These are phyloP conservation scores for Selaginella moellendorffii DNA, from an alignment of 75 land plant species.

Conservation along the genomic window DNA sequence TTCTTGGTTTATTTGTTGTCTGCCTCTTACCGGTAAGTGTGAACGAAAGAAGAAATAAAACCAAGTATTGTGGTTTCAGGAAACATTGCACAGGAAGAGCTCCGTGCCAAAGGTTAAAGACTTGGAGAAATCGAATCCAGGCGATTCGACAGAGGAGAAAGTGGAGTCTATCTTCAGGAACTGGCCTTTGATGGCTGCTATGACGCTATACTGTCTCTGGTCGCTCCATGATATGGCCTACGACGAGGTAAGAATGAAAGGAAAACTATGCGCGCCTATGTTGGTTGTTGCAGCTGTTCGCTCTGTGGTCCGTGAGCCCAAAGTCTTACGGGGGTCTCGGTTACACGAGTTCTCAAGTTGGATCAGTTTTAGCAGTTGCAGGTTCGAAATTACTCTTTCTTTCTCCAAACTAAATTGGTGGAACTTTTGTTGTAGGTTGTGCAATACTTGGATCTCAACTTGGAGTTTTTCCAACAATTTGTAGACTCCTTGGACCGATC, in stretches of 20 bases:
- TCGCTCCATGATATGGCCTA: slow-evolving; percentile 66
- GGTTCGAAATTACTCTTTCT: too few relatives aligned
- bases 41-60: too few relatives aligned
- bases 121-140: too few relatives aligned
- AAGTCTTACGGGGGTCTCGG: slow-evolving; percentile 48
- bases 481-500: slow-evolving; percentile 32
- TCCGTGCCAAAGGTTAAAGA: too few relatives aligned
- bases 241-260: slow-evolving; percentile 60
- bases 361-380: slow-evolving; percentile 47
- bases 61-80: too few relatives aligned
- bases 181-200: slow-evolving; percentile 63
- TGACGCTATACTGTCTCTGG: slow-evolving; percentile 47
- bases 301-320: slow-evolving; percentile 74
- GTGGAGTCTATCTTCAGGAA: slow-evolving; percentile 36
- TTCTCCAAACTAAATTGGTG: too few relatives aligned
- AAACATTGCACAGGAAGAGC: slow-evolving; percentile 60
- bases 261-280: too few relatives aligned
- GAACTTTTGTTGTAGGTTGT: neutral
- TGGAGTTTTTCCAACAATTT: slow-evolving; percentile 25
- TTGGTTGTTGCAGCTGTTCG: too few relatives aligned
- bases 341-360: slow-evolving; percentile 49
- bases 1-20: neutral
- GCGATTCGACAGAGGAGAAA: too few relatives aligned
- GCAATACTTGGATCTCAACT: slow-evolving; percentile 40
- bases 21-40: neutral